These are phyloP conservation scores for Aureoboletus auriporus DNA, from an alignment of 768 basidiomycete species.

Conservation along the genomic window DNA sequence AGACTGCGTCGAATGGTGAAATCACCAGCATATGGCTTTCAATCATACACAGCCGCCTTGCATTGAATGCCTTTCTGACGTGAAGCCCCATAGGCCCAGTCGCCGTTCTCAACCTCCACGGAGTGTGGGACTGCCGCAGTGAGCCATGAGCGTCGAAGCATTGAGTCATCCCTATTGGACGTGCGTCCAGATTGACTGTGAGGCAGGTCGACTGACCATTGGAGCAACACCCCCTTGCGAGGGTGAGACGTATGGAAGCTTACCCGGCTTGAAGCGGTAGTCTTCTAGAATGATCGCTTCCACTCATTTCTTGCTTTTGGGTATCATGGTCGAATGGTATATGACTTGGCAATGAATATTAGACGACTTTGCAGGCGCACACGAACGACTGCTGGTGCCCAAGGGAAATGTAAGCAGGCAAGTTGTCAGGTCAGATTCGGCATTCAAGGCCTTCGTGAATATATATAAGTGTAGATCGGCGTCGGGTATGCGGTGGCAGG, in stretches of 20 bases:
- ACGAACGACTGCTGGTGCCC: not conserved
- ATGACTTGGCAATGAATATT: constrained; percentile 50
- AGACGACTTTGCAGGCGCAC: not conserved
- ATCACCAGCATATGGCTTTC: constrained; percentile 3
- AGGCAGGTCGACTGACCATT: constrained; percentile 75
- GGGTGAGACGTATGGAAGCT: constrained; percentile 4
- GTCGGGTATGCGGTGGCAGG: too few species aligned
- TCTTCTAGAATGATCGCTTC: constrained; percentile 92
- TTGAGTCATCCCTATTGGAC: constrained; percentile 78
- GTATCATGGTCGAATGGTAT: constrained; percentile 96
- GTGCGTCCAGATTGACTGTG: constrained; percentile 71
- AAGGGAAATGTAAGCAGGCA: too few species aligned
- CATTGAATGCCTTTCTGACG: constrained; percentile 87
- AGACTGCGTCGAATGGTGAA: constrained; percentile 52
- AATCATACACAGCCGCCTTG: constrained; percentile 74
- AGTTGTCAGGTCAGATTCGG: too few species aligned
- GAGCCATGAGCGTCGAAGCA: constrained; percentile 68
- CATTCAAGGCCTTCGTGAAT: too few species aligned
- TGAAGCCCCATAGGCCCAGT: constrained; percentile 76
- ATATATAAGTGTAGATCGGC: too few species aligned
- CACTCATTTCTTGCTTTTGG: constrained; percentile 85
- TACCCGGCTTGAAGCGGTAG: constrained; percentile 82
- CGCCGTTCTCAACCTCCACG: constrained; percentile 53
- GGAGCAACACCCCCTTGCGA: constrained; percentile 72
- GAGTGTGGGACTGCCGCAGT: constrained; percentile 65